Evolutionary conservation across 192 early-diverging fungal genomes (phyloP), one percentile per base, ranked within the genome.

Genomic region (Coemansia sp.): DNA sequence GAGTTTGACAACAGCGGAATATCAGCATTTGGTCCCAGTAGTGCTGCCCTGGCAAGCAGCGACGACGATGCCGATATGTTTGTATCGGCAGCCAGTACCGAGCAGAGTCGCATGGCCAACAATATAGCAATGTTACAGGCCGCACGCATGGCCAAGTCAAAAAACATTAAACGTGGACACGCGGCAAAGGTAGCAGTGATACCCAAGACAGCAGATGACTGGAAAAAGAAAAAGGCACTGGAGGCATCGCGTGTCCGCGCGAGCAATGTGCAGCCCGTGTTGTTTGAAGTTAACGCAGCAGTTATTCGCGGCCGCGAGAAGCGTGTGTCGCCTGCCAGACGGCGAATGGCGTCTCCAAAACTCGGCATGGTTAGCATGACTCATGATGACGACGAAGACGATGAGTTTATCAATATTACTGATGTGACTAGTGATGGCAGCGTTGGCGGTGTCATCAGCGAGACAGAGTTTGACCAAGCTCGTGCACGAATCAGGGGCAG

Each of bases 351-450:
- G 17, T 60, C 47, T 3, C 59, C 59, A 25, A 31, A 18, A 15
- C 24, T 49, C 15, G 2, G 23, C 3, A 8, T 25, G n/a, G 38
- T 21, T 2, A 21, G 18, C 24, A 57, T 17, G 14, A 53, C 26
- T n/a, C 34, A 53, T 3, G 64, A 31, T 1, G 57, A 52, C 21
- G 60, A 62, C 8, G 44, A 46, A n/a, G 60, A 67, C n/a, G 66
- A 73, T 25, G 76, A 79, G 67, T 70, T 79, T 56, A 67, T 79
- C 52, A 79, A 79, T 54, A 79, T 79, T 61, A 79, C 76, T 3
- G 76, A 79, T 34, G 64, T 73, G 12, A 79, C 76, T 14, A 79
- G 76, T 42, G 76, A 79, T 58, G 38, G 63, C 10, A 64, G 60
- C 40, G 36, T 42, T 5, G 64, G 15, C 5, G 76, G 62, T 15